A percentile compares a stretch with the other conserved stretches of the same genome.
phyloP scores from a whole-genome alignment of 768 basidiomycete genomes.

The Clathrus columnatus region DNA sequence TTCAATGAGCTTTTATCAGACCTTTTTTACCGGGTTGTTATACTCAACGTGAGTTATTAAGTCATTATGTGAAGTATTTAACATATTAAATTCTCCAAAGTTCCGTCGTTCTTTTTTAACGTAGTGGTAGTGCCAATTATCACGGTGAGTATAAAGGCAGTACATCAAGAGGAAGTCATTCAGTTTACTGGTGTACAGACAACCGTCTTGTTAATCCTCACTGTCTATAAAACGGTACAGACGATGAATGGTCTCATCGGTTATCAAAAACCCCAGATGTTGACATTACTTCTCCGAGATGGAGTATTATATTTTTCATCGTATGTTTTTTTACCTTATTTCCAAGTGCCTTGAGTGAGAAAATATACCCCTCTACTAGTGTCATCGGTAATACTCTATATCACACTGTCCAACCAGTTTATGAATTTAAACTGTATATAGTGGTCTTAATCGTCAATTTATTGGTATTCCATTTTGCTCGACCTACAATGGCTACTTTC shows the following conservation, averaged over 20 bases:
- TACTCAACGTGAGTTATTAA: background rate
- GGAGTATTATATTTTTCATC: conserved; percentile 5
- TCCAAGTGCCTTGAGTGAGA: background rate
- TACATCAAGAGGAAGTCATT: background rate
- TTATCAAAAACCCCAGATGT: background rate
- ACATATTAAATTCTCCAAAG: background rate
- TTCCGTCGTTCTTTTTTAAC: background rate
- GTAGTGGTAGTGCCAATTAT: background rate
- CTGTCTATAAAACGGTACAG: background rate
- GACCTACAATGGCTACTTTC: background rate
- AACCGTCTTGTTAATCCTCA: conserved; percentile 1
- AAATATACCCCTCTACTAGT: background rate
- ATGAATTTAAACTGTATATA: background rate
- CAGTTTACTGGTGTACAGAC: background rate
- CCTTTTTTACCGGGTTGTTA: conserved; percentile 7
- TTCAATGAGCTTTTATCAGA: background rate
- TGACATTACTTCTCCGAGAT: background rate
- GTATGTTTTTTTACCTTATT: background rate
- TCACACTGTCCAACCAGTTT: background rate
- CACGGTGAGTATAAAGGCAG: background rate
- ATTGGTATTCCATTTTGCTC: background rate
- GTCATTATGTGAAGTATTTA: background rate
- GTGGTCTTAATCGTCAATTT: conserved; percentile 1
- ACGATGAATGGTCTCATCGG: background rate
- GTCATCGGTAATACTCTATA: background rate